phyloP scores from a whole-genome alignment of 345 rosid species.

The Pseudoturritis turrita region DNA sequence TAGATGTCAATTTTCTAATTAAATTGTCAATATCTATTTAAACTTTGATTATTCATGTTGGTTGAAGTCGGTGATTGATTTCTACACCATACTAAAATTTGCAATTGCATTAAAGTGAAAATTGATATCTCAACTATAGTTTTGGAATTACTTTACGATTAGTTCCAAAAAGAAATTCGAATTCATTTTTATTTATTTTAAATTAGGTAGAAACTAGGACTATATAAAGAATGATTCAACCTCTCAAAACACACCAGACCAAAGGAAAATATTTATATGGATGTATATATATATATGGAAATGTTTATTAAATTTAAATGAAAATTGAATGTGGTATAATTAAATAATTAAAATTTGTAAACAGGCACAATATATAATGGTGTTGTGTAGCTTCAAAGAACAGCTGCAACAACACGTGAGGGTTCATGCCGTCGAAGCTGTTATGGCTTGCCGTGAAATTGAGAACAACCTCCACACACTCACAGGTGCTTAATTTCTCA shows the following conservation, averaged over 20 bases:
- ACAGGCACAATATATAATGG: conserved; percentile 89
- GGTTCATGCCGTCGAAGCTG: conserved; percentile 97
- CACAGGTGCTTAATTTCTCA: conserved; percentile 48
- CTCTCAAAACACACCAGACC: conserved; percentile 19
- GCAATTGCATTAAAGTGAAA: conserved; percentile 8
- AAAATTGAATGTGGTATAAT: neutral
- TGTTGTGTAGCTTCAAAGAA: conserved; percentile 90
- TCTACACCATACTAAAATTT: neutral
- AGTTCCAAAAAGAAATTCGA: neutral
- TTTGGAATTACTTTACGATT: neutral
- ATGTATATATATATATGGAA: neutral
- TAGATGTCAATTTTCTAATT: neutral
- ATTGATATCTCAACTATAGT: conserved; percentile 8
- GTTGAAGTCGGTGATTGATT: conserved; percentile 12
- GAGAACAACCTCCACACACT: conserved; percentile 87
- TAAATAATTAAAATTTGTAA: neutral
- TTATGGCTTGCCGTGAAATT: conserved; percentile 97
- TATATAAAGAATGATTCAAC: neutral
- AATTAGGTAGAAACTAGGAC: neutral
- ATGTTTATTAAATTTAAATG: neutral
- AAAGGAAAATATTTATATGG: neutral
- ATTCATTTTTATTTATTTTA: neutral
- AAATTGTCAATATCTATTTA: neutral
- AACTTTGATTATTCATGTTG: neutral
- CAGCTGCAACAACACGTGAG: conserved; percentile 98